A percentile compares a stretch with the other conserved stretches of the same genome.
phyloP scores from a whole-genome alignment of 2,329 filamentous ascomycete genomes.

The Pyrenophora seminiperda region DNA sequence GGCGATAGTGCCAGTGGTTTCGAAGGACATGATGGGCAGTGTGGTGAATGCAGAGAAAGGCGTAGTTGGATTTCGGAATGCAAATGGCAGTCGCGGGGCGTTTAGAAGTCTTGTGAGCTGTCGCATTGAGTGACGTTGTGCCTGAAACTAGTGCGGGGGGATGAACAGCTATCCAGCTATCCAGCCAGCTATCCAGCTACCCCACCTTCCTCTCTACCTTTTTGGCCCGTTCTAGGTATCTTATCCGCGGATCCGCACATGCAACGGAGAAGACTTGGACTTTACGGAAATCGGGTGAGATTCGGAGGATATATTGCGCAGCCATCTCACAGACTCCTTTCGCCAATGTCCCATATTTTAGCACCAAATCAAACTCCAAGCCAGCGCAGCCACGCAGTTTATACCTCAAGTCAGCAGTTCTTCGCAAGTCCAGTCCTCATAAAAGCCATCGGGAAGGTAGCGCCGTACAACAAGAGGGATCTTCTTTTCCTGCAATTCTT shows the following conservation, averaged over 20 bases:
- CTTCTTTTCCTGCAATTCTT: constrained; percentile 98
- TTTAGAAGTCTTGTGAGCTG: constrained; percentile 31
- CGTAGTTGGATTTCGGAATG: constrained; percentile 16
- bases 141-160: constrained; percentile 39
- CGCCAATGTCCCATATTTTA: constrained; percentile 41
- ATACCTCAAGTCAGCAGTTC: constrained; percentile 67
- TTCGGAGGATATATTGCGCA: constrained; percentile 38
- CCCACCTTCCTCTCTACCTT: constrained; percentile 38
- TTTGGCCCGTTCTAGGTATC: constrained; percentile 30
- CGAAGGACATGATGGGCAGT: constrained; percentile 66
- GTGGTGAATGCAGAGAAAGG: constrained; percentile 20
- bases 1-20: constrained; percentile 85
- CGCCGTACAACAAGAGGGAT: constrained; percentile 93
- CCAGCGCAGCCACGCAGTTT: constrained; percentile 38
- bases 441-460: constrained; percentile 97
- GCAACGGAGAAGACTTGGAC: constrained; percentile 31
- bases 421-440: constrained; percentile 99
- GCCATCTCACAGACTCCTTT: constrained; percentile 38
- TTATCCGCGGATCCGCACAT: constrained; percentile 44
- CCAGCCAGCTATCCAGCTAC: constrained; percentile 40
- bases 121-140: constrained; percentile 40
- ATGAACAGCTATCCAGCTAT: constrained; percentile 33
- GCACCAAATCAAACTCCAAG: constrained; percentile 39
- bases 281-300: constrained; percentile 40
- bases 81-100: constrained; percentile 17